Base-by-base conservation (phyloP, 345 rosid species). In the Crucihimalaya himalaica region DNA sequence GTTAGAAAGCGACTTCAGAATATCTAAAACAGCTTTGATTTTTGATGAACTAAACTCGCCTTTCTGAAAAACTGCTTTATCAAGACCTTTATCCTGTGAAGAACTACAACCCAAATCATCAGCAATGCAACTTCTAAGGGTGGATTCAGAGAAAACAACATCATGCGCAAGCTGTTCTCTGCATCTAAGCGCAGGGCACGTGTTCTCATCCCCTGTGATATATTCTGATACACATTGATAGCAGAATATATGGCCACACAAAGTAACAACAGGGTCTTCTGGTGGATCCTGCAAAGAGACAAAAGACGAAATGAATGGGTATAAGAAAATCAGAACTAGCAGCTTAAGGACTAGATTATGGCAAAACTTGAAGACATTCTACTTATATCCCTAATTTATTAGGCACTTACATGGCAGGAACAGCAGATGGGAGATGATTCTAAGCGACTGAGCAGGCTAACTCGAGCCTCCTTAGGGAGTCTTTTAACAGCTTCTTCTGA, bases 191-290 rank as follows among this genome's bases (percentile, higher is more conserved):
- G 74, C 90, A 71, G 91, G 98, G 69, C 98, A 94, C 46, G 47
- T 83, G 78, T 89, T 88, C 40, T 88, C 98, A 67, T 94, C 96
- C 53, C 95, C 96, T 14, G 86, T 86, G 69, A 89, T 66, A 81
- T 79, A 84, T 55, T 88, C 91, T 29, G 92, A 87, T 29, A 91
- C 91, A 76, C 98, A 94, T 71, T 87, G 96, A 67, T 88, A 84
- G 80, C 98, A 91, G 80, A 89, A 94, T 70, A 94, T 92, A 60
- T 91, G 97, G 74, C 91, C 87, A 77, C 98, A 94, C 81, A 81
- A 83, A 64, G 96, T 85, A 80, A 91, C 84, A 82, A 94, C 89
- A 53, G 97, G 81, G 84, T 85, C 86, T 74, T 94, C 98, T 9
- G 98, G 93, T 51, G 96, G 86, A 85, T 94, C 98, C 98, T 94